A percentile compares a stretch with the other conserved stretches of the same genome.
These are phyloP conservation scores for Fusarium penzigii DNA, from an alignment of 2,329 filamentous ascomycete species.

Conservation along the genomic window DNA sequence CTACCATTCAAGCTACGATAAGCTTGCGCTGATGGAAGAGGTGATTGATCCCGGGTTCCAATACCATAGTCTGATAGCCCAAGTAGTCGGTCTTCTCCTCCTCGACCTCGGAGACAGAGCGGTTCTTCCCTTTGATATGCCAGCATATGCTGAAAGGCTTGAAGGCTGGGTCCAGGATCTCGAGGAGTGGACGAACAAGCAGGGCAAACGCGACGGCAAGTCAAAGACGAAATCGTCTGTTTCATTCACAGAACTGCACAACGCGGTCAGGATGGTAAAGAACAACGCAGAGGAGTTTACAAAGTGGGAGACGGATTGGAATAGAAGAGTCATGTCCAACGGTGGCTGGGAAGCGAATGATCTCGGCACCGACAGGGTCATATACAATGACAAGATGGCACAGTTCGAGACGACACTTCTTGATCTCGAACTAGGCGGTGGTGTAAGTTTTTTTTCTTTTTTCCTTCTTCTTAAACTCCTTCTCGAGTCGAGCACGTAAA, in stretches of 20 bases:
- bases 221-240: constrained; percentile 18
- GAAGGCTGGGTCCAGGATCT: constrained; percentile 67
- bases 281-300: constrained; percentile 59
- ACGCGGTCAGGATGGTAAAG: constrained; percentile 63
- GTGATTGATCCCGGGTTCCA: constrained; percentile 80
- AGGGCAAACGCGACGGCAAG: constrained; percentile 35
- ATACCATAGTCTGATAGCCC: constrained; percentile 77
- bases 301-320: constrained; percentile 77
- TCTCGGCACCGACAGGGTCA: constrained; percentile 66
- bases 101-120: constrained; percentile 82
- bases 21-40: constrained; percentile 79
- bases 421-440: constrained; percentile 70
- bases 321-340: constrained; percentile 66
- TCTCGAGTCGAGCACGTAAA: neutral
- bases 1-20: constrained; percentile 85
- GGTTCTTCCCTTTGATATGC: constrained; percentile 79
- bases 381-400: constrained; percentile 78
- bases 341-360: constrained; percentile 76
- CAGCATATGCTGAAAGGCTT: constrained; percentile 69
- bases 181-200: constrained; percentile 55
- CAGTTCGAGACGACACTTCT: constrained; percentile 81
- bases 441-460: no score
- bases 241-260: constrained; percentile 38
- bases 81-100: constrained; percentile 79
- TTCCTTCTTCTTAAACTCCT: neutral